Evolutionary conservation across 2,329 filamentous ascomycete species (phyloP).

Genomic region (Talaromyces sp.): DNA sequence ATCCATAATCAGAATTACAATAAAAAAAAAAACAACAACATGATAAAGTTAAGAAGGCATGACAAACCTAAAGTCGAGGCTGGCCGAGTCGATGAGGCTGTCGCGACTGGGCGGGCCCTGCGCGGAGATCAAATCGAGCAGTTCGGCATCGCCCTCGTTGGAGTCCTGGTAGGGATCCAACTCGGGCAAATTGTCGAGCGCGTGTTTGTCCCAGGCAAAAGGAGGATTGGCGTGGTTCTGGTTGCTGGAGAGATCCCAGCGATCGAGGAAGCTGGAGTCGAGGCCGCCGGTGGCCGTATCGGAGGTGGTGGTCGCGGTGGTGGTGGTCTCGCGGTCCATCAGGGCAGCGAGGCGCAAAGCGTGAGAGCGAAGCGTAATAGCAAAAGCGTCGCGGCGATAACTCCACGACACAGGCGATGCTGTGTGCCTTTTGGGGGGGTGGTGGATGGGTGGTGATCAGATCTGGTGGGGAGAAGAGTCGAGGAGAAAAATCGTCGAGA

Average conservation of each 20-base stretch:
- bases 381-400: neutral
- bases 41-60: neutral
- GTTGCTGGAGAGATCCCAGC: slow-evolving; percentile 27
- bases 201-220: slow-evolving; percentile 31
- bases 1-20: neutral
- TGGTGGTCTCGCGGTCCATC: slow-evolving; percentile 29
- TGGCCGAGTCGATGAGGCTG: slow-evolving; percentile 20
- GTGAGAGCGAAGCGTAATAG: neutral
- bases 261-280: slow-evolving; percentile 35
- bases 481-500: neutral
- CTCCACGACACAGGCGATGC: slow-evolving; percentile 5
- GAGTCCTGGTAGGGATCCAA: slow-evolving; percentile 38
- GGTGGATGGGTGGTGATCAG: neutral
- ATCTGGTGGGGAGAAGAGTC: neutral
- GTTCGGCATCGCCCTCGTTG: slow-evolving; percentile 32
- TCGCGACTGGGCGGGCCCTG: slow-evolving; percentile 24
- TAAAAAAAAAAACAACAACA: neutral
- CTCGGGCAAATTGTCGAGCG: slow-evolving; percentile 32
- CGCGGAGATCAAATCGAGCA: slow-evolving; percentile 28
- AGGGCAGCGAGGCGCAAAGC: slow-evolving; percentile 16
- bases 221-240: slow-evolving; percentile 23
- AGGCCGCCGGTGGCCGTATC: slow-evolving; percentile 33
- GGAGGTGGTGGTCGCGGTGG: slow-evolving; percentile 14
- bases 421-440: neutral
- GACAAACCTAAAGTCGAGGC: slow-evolving; percentile 26